Conservation (phyloP, 345 rosid species). For the Ricinus communis region DNA sequence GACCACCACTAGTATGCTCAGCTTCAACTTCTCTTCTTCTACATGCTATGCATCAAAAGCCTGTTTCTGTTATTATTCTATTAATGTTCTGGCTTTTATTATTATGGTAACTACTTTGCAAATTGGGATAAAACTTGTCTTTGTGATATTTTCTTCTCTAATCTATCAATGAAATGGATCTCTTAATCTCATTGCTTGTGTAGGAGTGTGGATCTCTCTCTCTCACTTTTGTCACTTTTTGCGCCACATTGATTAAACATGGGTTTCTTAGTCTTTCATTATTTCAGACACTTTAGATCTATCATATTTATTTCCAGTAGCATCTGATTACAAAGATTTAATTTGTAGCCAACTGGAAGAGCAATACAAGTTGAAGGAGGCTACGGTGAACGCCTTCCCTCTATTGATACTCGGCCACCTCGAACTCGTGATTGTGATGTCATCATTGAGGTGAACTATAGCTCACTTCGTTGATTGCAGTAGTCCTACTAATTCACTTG, state of each 20-base stretch:
- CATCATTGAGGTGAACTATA: slow-evolving; percentile 72
- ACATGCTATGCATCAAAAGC: background rate
- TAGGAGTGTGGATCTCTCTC: background rate
- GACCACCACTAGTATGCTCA: slow-evolving; percentile 76
- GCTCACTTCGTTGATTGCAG: slow-evolving; percentile 18
- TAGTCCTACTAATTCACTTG: slow-evolving; percentile 4
- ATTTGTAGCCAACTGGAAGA: slow-evolving; percentile 88
- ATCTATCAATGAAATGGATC: background rate
- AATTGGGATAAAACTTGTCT: background rate
- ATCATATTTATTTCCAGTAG: slow-evolving; percentile 1
- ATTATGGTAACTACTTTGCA: background rate
- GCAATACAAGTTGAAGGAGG: slow-evolving; percentile 96
- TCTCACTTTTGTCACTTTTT: background rate
- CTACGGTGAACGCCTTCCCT: slow-evolving; percentile 84
- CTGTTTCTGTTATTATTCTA: too few species aligned
- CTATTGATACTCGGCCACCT: slow-evolving; percentile 83
- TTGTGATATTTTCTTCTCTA: background rate
- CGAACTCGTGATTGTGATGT: slow-evolving; percentile 92
- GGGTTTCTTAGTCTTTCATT: background rate
- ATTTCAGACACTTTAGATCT: slow-evolving; percentile 12
- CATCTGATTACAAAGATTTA: slow-evolving; percentile 14
- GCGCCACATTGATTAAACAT: background rate
- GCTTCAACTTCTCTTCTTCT: slow-evolving; percentile 2
- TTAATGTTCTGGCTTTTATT: background rate
- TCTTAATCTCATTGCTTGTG: background rate